These are phyloP conservation scores for Neonectria magnoliae DNA, from an alignment of 2,329 filamentous ascomycete species.

Conservation along the genomic window DNA sequence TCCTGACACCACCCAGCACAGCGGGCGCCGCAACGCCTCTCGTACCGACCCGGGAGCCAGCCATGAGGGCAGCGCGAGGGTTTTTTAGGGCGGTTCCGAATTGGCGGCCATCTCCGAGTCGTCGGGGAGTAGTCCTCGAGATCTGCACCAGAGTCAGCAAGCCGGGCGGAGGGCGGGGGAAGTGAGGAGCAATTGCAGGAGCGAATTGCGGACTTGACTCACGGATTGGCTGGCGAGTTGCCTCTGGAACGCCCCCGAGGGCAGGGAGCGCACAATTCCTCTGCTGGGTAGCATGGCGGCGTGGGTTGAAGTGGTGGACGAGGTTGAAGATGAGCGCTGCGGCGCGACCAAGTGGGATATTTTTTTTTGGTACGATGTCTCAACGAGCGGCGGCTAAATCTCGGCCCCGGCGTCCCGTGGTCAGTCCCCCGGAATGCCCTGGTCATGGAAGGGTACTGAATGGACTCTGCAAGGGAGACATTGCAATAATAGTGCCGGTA, in stretches of 20 bases:
- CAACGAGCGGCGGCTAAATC: slow-evolving; percentile 47
- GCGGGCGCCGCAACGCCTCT: slow-evolving; percentile 40
- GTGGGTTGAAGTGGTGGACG: slow-evolving; percentile 35
- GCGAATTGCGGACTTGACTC: slow-evolving; percentile 14
- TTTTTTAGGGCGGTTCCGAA: slow-evolving; percentile 48
- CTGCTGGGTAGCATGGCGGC: slow-evolving; percentile 57
- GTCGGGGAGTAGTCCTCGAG: slow-evolving; percentile 42
- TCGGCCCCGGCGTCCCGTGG: slow-evolving; percentile 39
- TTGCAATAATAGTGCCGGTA: neutral
- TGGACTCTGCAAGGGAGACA: neutral
- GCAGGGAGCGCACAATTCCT: slow-evolving; percentile 54
- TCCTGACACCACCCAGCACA: slow-evolving; percentile 46
- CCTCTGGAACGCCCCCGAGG: slow-evolving; percentile 46
- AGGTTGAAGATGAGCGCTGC: slow-evolving; percentile 32
- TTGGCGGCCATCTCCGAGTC: slow-evolving; percentile 47
- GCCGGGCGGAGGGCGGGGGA: slow-evolving; percentile 3
- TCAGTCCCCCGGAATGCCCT: slow-evolving; percentile 18
- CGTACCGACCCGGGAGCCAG: slow-evolving; percentile 36
- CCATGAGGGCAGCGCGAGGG: slow-evolving; percentile 31
- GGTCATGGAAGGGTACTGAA: neutral
- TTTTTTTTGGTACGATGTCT: slow-evolving; percentile 46
- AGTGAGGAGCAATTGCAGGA: slow-evolving; percentile 18
- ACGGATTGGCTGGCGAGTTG: slow-evolving; percentile 45
- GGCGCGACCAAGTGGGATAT: slow-evolving; percentile 19
- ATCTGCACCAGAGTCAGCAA: slow-evolving; percentile 27